Percentiles rank a stretch among this genome's conserved stretches.
Evolutionary conservation across 805 yeast species (phyloP).

Genomic region (Yarrowia divulgata): DNA sequence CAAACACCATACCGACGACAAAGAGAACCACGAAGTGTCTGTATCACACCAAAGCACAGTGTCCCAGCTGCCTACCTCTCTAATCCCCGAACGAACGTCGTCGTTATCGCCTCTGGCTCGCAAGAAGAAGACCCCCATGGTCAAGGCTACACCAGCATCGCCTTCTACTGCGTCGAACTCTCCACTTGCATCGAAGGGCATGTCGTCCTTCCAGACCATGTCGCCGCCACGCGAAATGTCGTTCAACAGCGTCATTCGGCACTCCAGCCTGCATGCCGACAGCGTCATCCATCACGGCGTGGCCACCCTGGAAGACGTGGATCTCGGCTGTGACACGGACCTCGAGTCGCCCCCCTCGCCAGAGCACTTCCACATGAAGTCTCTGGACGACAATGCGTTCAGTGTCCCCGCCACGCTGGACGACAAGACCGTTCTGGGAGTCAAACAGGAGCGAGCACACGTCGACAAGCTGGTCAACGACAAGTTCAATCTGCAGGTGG

Average conservation of each 20-base stretch:
- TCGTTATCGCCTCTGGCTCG: slow-evolving; percentile 5
- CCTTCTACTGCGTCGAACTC: not conserved
- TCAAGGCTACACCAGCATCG: not conserved
- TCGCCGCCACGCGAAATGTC: slow-evolving; percentile 22
- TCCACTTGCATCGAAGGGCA: slow-evolving; percentile 26
- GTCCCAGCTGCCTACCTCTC: not conserved
- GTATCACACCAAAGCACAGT: not conserved
- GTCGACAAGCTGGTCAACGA: slow-evolving; percentile 38
- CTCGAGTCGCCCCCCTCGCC: slow-evolving; percentile 14
- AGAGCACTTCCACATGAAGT: slow-evolving; percentile 20
- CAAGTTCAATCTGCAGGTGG: slow-evolving; percentile 29
- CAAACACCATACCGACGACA: not conserved
- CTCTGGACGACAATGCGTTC: slow-evolving; percentile 16
- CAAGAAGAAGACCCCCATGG: not conserved
- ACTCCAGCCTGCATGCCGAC: slow-evolving; percentile 25
- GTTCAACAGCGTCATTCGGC: slow-evolving; percentile 32
- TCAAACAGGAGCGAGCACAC: slow-evolving; percentile 30
- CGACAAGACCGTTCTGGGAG: slow-evolving; percentile 28
- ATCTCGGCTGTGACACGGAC: slow-evolving; percentile 31
- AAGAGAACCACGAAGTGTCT: not conserved
- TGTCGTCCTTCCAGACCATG: slow-evolving; percentile 4
- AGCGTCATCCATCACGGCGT: slow-evolving; percentile 26
- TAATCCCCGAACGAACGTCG: slow-evolving; percentile 14
- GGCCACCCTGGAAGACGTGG: slow-evolving; percentile 14
- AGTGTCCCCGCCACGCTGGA: slow-evolving; percentile 15